Base-by-base conservation (phyloP, 805 yeast species). In the Saitoella complicata region DNA sequence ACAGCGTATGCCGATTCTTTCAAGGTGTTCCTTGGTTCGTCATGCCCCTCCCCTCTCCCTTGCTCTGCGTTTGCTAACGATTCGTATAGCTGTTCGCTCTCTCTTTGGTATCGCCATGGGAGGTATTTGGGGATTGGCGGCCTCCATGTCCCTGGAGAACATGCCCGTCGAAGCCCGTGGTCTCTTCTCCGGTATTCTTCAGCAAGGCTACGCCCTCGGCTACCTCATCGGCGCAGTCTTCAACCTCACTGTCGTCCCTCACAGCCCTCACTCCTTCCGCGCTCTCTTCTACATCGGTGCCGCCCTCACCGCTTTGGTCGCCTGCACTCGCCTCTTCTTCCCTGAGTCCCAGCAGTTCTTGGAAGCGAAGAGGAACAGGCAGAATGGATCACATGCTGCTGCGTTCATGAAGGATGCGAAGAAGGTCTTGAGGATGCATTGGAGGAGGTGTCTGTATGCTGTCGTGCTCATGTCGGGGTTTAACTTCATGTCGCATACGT, bases 131-230 rank as follows among this genome's bases (percentile, higher is more conserved):
- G 83, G 82, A 34, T 71, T 74, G 46, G 72, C 77, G 33, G 71
- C 78, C 30, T 79, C 80, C 7, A 73, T 78, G 5, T 76, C 85
- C 6, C 65, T 80, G 32, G 82, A 77, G 51, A 80, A 78, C 53
- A 68, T 75, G 42, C 84, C 84, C 1, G 57, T 57, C 2, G 64
- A 60, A 31, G 75, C 84, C 9, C 68, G 80, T 53, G 80, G 81
- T 37, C 61, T 76, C 40, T 57, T 80, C 31, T 72, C 78, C 11
- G 86, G 86, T 42, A 59, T 81, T 38, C 73, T 84, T 57, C 94
- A 83, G 61, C 80, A 82, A 58, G 94, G 94, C 49, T 84, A 79
- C 51, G 78, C 80, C 7, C 66, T 78, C 50, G 87, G 86, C 9
- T 77, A 76, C 54, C 67, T 79, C 44, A 64, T 78, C 30, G 81